Percentiles rank a stretch among this genome's conserved stretches.
Evolutionary conservation across 768 basidiomycete genomes (phyloP).

Genomic region (Suillus occidentalis): DNA sequence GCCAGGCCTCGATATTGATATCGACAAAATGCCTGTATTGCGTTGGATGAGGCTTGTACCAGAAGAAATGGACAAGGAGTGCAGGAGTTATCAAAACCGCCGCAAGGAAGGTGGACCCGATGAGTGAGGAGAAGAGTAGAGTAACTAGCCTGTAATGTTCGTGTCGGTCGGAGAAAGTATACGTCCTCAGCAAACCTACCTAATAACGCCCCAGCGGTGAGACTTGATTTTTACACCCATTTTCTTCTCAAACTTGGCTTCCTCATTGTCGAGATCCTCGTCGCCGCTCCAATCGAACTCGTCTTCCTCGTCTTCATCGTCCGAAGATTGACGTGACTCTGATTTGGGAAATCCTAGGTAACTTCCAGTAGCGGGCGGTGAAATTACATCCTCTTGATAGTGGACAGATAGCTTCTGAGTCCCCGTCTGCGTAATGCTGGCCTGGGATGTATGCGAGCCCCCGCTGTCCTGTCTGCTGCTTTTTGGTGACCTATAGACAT

Average conservation of each 20-base stretch:
- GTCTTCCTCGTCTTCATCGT: slow-evolving; percentile 53
- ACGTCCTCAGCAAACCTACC: slow-evolving; percentile 37
- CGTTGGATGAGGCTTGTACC: slow-evolving; percentile 62
- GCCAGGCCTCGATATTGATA: slow-evolving; percentile 72
- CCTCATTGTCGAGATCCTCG: slow-evolving; percentile 71
- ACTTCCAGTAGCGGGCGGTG: slow-evolving; percentile 22
- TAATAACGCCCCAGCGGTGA: slow-evolving; percentile 51
- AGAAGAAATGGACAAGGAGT: slow-evolving; percentile 66
- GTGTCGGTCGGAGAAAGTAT: neutral
- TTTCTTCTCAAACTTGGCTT: slow-evolving; percentile 60
- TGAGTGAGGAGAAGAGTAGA: slow-evolving; percentile 67
- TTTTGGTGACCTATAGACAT: neutral
- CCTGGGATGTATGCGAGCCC: slow-evolving; percentile 13
- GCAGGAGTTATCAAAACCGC: slow-evolving; percentile 60
- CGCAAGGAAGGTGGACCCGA: slow-evolving; percentile 70
- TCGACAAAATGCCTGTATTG: slow-evolving; percentile 58
- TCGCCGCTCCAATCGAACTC: slow-evolving; percentile 81
- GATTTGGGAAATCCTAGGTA: slow-evolving; percentile 31
- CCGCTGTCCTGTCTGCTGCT: slow-evolving; percentile 14
- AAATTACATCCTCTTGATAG: slow-evolving; percentile 46
- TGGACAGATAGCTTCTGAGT: slow-evolving; percentile 47
- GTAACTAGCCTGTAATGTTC: slow-evolving; percentile 49
- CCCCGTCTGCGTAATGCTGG: slow-evolving; percentile 13
- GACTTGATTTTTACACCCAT: slow-evolving; percentile 51
- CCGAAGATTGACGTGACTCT: slow-evolving; percentile 45